Conservation (phyloP, 768 basidiomycete genomes). For the Polyporus arcularius region DNA sequence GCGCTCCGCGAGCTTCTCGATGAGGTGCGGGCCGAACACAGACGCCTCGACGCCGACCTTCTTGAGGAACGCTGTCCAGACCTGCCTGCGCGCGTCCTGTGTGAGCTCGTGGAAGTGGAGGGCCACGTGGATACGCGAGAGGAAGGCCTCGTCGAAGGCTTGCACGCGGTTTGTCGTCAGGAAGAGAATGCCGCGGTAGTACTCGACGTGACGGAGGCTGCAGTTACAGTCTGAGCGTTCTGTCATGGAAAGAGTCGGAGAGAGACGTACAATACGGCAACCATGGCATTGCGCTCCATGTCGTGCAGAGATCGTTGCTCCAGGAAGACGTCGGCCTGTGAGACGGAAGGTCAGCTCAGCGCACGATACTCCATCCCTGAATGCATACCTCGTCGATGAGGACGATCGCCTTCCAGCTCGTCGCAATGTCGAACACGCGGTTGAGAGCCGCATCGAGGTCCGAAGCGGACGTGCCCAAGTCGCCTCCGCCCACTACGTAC, state of each 20-base stretch:
- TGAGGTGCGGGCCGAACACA: conserved; percentile 39
- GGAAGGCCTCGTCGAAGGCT: conserved; percentile 68
- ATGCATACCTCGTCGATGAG: conserved; percentile 27
- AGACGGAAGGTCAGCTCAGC: not conserved
- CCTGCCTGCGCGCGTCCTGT: conserved; percentile 22
- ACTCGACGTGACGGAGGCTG: conserved; percentile 34
- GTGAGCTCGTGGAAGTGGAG: conserved; percentile 32
- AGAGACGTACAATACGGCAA: conserved; percentile 48
- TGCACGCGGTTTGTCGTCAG: conserved; percentile 44
- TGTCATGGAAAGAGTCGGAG: not conserved
- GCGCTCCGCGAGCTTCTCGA: conserved; percentile 46
- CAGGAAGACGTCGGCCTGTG: conserved; percentile 16
- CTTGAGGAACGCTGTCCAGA: conserved; percentile 31
- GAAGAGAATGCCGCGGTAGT: conserved; percentile 40
- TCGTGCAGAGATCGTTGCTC: conserved; percentile 16
- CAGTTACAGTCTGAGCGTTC: no score
- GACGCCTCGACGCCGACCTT: conserved; percentile 22
- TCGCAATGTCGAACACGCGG: conserved; percentile 34
- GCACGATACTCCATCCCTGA: no score
- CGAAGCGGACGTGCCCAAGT: conserved; percentile 22
- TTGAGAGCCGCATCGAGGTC: conserved; percentile 30
- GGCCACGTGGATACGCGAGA: conserved; percentile 65
- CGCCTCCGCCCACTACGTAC: conserved; percentile 18
- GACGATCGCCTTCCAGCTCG: conserved; percentile 36
- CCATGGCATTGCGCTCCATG: conserved; percentile 61